Conservation (phyloP, 1,139 yeast genomes). For the Zhuliangozyma parablackwelliae region DNA sequence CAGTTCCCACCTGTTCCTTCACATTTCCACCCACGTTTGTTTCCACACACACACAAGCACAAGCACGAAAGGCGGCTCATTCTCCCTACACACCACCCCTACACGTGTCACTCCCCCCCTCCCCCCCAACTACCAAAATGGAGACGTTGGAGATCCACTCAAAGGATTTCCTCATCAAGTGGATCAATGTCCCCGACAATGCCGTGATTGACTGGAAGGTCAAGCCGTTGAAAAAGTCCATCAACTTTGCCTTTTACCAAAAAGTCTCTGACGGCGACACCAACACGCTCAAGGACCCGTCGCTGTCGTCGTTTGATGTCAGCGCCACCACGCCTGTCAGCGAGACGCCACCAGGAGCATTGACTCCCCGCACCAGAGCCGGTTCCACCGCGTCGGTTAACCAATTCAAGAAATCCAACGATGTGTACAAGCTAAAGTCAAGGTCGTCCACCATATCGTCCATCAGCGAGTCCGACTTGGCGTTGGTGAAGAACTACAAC, state of each 20-base stretch:
- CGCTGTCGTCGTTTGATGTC: slow-evolving; percentile 1
- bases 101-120: too few species aligned
- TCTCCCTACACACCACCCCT: too few species aligned
- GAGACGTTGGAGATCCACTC: slow-evolving; percentile 88
- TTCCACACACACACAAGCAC: too few species aligned
- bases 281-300: not conserved
- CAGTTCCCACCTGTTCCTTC: too few species aligned
- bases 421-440: slow-evolving; percentile 30
- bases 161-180: slow-evolving; percentile 81
- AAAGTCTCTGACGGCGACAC: slow-evolving; percentile 26
- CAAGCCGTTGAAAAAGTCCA: slow-evolving; percentile 80
- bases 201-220: slow-evolving; percentile 73
- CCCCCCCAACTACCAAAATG: slow-evolving; percentile 6
- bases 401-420: slow-evolving; percentile 31
- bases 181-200: slow-evolving; percentile 76
- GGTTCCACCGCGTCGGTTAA: slow-evolving; percentile 39
- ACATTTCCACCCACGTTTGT: too few species aligned
- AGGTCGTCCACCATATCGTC: slow-evolving; percentile 31
- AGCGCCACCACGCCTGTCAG: slow-evolving; percentile 1
- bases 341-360: not conserved
- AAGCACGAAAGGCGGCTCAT: too few species aligned
- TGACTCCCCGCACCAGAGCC: slow-evolving; percentile 10
- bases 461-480: slow-evolving; percentile 35
- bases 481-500: slow-evolving; percentile 37
- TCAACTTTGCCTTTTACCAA: slow-evolving; percentile 59